Evolutionary conservation across 345 rosid species (phyloP).

Genomic region (Arabidopsis arenosa): DNA sequence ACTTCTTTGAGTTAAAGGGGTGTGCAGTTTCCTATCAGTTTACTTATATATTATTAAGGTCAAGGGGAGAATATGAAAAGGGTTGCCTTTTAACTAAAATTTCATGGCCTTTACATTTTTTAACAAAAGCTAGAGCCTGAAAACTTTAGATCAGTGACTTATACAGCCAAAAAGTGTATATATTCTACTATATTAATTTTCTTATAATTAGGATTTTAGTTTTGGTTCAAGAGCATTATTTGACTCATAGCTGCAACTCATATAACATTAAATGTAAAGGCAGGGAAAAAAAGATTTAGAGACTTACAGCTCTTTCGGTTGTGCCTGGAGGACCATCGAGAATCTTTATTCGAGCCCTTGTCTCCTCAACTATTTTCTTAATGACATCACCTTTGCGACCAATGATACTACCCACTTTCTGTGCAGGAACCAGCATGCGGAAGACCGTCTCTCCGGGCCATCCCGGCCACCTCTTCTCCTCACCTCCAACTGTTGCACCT

Average conservation of each 20-base stretch:
- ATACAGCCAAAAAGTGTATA: conserved; percentile 5
- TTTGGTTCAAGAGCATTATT: conserved; percentile 15
- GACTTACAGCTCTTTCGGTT: conserved; percentile 98
- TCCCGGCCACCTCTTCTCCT: conserved; percentile 98
- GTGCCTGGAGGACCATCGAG: conserved; percentile 99
- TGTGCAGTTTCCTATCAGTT: conserved; percentile 33
- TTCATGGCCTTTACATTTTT: conserved; percentile 5
- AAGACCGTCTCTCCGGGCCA: conserved; percentile 99
- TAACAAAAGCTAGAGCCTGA: conserved; percentile 20
- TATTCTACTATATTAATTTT: conserved; percentile 19
- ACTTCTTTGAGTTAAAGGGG: conserved; percentile 16
- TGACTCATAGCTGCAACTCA: conserved; percentile 26
- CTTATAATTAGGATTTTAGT: conserved; percentile 7
- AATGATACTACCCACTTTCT: conserved; percentile 96
- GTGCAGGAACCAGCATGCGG: conserved; percentile 97
- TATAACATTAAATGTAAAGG: conserved; percentile 26
- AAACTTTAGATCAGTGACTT: conserved; percentile 1
- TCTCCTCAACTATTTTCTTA: conserved; percentile 96
- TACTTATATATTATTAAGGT: conserved; percentile 20
- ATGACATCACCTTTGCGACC: conserved; percentile 98
- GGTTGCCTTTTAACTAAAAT: not conserved
- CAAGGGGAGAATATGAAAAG: conserved; percentile 2
- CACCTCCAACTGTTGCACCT: conserved; percentile 49
- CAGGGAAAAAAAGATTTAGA: conserved; percentile 21
- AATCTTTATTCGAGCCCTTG: conserved; percentile 96